phyloP scores from a whole-genome alignment of 2,329 filamentous ascomycete genomes.

The Trichoderma sp. region DNA sequence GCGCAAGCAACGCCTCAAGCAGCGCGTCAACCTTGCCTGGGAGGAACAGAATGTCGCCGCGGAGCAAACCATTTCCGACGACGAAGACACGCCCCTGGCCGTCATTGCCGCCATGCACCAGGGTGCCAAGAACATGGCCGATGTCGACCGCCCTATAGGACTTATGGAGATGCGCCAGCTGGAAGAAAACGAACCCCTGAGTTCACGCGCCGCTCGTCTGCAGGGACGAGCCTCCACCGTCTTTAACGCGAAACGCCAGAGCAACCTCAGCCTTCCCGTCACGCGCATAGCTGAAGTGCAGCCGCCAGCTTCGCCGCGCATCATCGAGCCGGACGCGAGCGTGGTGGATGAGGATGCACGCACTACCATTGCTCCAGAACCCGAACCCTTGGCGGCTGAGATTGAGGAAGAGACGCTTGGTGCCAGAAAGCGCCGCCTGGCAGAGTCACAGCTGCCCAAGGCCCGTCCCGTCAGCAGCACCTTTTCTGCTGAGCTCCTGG shows the following conservation, averaged over 20 bases:
- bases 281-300: slow-evolving; percentile 20
- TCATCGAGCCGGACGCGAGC: slow-evolving; percentile 31
- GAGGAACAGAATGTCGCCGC: slow-evolving; percentile 61
- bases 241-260: slow-evolving; percentile 43
- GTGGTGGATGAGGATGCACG: slow-evolving; percentile 1
- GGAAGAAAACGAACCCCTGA: slow-evolving; percentile 90
- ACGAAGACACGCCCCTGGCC: slow-evolving; percentile 86
- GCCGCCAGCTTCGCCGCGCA: slow-evolving; percentile 25
- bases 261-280: slow-evolving; percentile 36
- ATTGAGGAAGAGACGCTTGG: slow-evolving; percentile 64
- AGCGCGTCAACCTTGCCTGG: slow-evolving; percentile 86
- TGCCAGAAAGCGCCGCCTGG: slow-evolving; percentile 63
- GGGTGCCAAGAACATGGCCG: slow-evolving; percentile 50
- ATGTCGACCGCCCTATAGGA: slow-evolving; percentile 65
- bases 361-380: neutral
- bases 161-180: slow-evolving; percentile 77
- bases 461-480: slow-evolving; percentile 60
- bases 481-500: slow-evolving; percentile 68
- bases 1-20: slow-evolving; percentile 68
- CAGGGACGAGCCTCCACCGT: slow-evolving; percentile 57
- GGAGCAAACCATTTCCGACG: slow-evolving; percentile 51
- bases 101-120: slow-evolving; percentile 66
- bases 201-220: slow-evolving; percentile 70
- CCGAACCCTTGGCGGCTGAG: slow-evolving; percentile 34
- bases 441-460: slow-evolving; percentile 48